A percentile compares a stretch with the other conserved stretches of the same genome.
Evolutionary conservation across 805 yeast genomes (phyloP).

Genomic region (Sugiyamaella lignohabitans): DNA sequence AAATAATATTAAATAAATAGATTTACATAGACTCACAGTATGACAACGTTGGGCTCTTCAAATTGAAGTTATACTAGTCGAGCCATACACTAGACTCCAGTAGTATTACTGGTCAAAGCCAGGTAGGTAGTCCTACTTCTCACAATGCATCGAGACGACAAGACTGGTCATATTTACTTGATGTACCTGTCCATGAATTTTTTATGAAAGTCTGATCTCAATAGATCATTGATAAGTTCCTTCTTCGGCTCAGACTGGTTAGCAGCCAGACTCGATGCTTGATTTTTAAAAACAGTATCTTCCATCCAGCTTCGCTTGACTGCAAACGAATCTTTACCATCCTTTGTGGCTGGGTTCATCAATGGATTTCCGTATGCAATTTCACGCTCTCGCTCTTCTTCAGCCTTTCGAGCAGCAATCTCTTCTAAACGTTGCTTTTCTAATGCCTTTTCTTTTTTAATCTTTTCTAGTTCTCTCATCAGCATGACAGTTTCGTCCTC

Average conservation of each 20-base stretch:
- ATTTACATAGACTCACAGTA: too few relatives aligned
- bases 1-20: too few relatives aligned
- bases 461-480: conserved; percentile 31
- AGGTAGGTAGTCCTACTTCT: too few relatives aligned
- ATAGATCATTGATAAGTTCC: conserved; percentile 31
- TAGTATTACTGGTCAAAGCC: too few relatives aligned
- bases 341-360: conserved; percentile 16
- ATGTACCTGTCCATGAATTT: conserved; percentile 33
- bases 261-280: conserved; percentile 21
- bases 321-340: too few relatives aligned
- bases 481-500: conserved; percentile 32
- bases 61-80: too few relatives aligned
- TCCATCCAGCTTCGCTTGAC: conserved; percentile 31
- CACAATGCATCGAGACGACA: too few relatives aligned
- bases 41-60: too few relatives aligned
- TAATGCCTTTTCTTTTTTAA: conserved; percentile 29
- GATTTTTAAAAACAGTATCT: conserved; percentile 32
- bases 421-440: conserved; percentile 23
- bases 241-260: conserved; percentile 20
- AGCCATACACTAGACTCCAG: too few relatives aligned
- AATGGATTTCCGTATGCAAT: conserved; percentile 32
- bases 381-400: conserved; percentile 22
- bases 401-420: conserved; percentile 14
- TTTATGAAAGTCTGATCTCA: conserved; percentile 35
- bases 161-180: too few relatives aligned